Evolutionary conservation across 2,329 filamentous ascomycete species (phyloP).

Genomic region (Emericellopsis atlantica): DNA sequence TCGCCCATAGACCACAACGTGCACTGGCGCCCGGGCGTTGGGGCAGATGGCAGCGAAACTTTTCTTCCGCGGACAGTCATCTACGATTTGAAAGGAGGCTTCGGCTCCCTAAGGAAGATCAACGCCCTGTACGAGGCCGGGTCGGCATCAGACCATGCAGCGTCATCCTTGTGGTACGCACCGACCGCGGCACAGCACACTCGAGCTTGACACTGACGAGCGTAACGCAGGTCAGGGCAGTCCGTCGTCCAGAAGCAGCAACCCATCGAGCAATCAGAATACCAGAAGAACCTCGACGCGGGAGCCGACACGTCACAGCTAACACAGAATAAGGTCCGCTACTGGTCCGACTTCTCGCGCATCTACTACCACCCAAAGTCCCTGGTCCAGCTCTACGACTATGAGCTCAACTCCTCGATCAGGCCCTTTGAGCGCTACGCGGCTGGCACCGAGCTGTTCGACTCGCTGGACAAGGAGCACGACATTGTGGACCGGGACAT

Average conservation of each 20-base stretch:
- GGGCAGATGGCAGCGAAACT: constrained; percentile 75
- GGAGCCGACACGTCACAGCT: constrained; percentile 56
- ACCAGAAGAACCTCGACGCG: constrained; percentile 67
- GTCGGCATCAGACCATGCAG: constrained; percentile 16
- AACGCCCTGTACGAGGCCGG: constrained; percentile 71
- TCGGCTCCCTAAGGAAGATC: constrained; percentile 76
- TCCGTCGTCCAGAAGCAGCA: constrained; percentile 56
- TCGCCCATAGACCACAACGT: constrained; percentile 41
- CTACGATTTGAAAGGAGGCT: constrained; percentile 90
- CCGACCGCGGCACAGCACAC: not conserved
- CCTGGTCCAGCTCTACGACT: constrained; percentile 77
- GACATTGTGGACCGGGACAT: constrained; percentile 87
- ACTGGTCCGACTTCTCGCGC: constrained; percentile 93
- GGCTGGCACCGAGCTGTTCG: constrained; percentile 67
- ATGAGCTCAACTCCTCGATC: constrained; percentile 66
- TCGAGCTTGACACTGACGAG: not conserved
- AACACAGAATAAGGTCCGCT: constrained; percentile 62
- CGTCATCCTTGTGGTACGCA: constrained; percentile 20
- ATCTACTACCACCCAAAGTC: constrained; percentile 88
- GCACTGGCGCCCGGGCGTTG: constrained; percentile 76
- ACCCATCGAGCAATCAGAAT: constrained; percentile 57
- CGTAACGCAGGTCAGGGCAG: constrained; percentile 43
- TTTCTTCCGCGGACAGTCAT: constrained; percentile 85
- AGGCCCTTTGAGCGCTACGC: constrained; percentile 89
- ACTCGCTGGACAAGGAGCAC: constrained; percentile 60